Evolutionary conservation across 768 basidiomycete species (phyloP), one percentile per base, ranked within the genome.

Genomic region (Lentinus brumalis): DNA sequence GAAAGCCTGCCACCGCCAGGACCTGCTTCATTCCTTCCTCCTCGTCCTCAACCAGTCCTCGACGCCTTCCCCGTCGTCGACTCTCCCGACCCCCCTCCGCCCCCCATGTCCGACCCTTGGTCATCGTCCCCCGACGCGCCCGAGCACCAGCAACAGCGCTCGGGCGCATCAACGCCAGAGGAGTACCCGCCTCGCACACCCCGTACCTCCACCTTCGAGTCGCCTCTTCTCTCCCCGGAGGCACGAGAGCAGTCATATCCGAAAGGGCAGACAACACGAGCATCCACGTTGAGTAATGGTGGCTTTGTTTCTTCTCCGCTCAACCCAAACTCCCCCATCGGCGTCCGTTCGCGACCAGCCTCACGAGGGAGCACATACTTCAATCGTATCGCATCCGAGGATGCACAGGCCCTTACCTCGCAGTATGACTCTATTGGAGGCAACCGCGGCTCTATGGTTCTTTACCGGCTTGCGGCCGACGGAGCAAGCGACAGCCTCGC

Each of bases 401-500:
- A 78, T 31, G 77, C 77, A 1, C 78, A 78, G 55, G 81, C 74
- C 5, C 77, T 79, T 55, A 66, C 76, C 16, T 69, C 70, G 57
- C 75, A 66, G 62, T 67, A 54, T 39, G 66, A 73, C 18, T 70
- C 70, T 61, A 53, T 58, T n/a, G 62, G 70, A 26, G 64, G 71
- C 18, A 69, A 74, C 41, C 77, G 81, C 50, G 83, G 84, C 0
- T 85, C 84, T 49, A 88, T 89, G 88, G 75, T 89, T 32, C 78
- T 89, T 52, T 89, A 88, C 71, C 82, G 86, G 12, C 76, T 89
- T 15, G 80, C 83, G 45, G 69, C 62, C 44, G 78, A 78, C 55
- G 70, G 75, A 44, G 62, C 71, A n/a, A 69, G 66, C 44, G 60
- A 69, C 10, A 61, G 75, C 26, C 69, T 78, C 14, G 74, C 76